These are phyloP conservation scores for Combretum micranthum DNA, from an alignment of 345 rosid genomes.

Conservation along the genomic window DNA sequence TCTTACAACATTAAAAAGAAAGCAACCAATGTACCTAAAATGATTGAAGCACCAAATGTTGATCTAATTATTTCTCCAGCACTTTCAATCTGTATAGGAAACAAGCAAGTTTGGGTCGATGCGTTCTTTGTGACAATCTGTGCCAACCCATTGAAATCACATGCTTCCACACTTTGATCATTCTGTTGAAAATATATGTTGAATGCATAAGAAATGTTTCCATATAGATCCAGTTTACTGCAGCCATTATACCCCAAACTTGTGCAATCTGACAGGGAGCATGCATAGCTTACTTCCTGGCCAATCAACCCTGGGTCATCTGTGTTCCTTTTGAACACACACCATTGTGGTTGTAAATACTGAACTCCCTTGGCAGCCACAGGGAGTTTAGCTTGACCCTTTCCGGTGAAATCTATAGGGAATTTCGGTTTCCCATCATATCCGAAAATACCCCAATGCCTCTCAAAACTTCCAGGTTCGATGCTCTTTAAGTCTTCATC, in stretches of 20 bases:
- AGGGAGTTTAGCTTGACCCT: slow-evolving; percentile 37
- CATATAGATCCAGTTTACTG: slow-evolving; percentile 14
- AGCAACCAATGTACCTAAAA: too few relatives aligned
- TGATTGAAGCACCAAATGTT: not conserved
- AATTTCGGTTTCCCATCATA: slow-evolving; percentile 74
- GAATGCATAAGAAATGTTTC: slow-evolving; percentile 59
- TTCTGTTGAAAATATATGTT: slow-evolving; percentile 60
- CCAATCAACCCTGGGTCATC: not conserved
- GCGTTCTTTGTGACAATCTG: slow-evolving; percentile 34
- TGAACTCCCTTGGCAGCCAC: slow-evolving; percentile 54
- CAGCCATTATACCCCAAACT: slow-evolving; percentile 30
- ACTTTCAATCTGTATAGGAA: slow-evolving; percentile 51
- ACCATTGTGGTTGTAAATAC: slow-evolving; percentile 59
- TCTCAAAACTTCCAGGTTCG: slow-evolving; percentile 65
- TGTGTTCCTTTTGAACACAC: slow-evolving; percentile 26
- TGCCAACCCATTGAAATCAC: slow-evolving; percentile 61
- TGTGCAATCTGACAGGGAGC: slow-evolving; percentile 54
- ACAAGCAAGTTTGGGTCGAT: slow-evolving; percentile 34
- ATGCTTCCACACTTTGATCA: slow-evolving; percentile 48
- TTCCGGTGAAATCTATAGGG: slow-evolving; percentile 54
- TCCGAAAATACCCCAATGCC: slow-evolving; percentile 89
- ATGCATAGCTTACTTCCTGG: slow-evolving; percentile 37
- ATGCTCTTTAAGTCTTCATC: slow-evolving; percentile 80
- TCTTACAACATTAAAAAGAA: too few relatives aligned
- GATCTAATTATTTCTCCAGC: slow-evolving; percentile 21